Conservation (phyloP, 371 early-diverging fungal species). For the Rhizopus microsporus region DNA sequence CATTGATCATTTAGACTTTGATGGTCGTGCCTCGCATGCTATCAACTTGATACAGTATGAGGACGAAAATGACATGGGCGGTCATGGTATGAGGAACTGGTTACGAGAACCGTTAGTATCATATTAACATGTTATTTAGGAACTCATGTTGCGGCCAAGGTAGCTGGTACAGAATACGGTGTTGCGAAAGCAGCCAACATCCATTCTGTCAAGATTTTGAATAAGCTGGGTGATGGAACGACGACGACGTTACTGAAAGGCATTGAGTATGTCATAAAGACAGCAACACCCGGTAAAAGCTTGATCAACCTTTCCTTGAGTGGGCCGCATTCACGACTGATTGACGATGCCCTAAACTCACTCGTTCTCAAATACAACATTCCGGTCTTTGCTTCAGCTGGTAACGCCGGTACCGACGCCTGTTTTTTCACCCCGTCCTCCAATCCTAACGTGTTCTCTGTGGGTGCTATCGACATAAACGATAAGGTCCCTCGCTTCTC, state of each 20-base stretch:
- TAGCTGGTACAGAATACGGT: slow-evolving; percentile 70
- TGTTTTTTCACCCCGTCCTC: slow-evolving; percentile 74
- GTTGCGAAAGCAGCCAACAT: slow-evolving; percentile 76
- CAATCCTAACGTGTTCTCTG: slow-evolving; percentile 62
- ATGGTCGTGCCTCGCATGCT: slow-evolving; percentile 69
- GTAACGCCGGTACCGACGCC: slow-evolving; percentile 66
- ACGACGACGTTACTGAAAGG: slow-evolving; percentile 70
- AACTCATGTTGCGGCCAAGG: slow-evolving; percentile 80
- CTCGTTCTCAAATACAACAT: slow-evolving; percentile 46
- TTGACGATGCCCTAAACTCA: slow-evolving; percentile 40
- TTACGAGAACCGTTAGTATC: slow-evolving; percentile 21
- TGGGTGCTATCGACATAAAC: slow-evolving; percentile 57
- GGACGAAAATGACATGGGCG: slow-evolving; percentile 64
- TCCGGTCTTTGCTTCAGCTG: slow-evolving; percentile 69
- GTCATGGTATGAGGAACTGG: slow-evolving; percentile 63
- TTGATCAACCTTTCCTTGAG: slow-evolving; percentile 63
- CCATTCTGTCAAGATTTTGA: slow-evolving; percentile 70
- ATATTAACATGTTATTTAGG: slow-evolving; percentile 53
- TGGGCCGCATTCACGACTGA: slow-evolving; percentile 40
- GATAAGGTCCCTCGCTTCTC: slow-evolving; percentile 55
- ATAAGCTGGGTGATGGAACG: slow-evolving; percentile 54
- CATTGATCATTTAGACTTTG: slow-evolving; percentile 73
- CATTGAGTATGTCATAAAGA: slow-evolving; percentile 39
- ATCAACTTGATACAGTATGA: slow-evolving; percentile 51
- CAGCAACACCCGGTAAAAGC: slow-evolving; percentile 31